A percentile compares a stretch with the other conserved stretches of the same genome.
Conservation (phyloP, 768 basidiomycete genomes). For the Trametes meyenii region DNA sequence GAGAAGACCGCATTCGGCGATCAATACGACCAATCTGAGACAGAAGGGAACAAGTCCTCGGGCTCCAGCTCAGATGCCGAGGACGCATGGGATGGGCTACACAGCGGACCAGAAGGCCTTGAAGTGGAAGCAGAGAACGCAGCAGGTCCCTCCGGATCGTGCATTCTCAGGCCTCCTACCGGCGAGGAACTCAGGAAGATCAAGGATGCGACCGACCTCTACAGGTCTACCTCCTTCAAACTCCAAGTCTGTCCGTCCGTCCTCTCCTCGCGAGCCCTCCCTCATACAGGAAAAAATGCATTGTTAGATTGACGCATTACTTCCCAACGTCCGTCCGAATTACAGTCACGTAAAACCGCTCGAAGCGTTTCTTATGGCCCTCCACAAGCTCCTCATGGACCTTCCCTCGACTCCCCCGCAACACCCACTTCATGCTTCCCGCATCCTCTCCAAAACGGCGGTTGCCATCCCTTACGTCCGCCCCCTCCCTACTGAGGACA, state of each 20-base stretch:
- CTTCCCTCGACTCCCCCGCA: slow-evolving; percentile 59
- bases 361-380: slow-evolving; percentile 65
- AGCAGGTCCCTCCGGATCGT: not conserved
- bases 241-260: slow-evolving; percentile 58
- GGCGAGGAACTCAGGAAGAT: slow-evolving; percentile 72
- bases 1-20: not conserved
- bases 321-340: slow-evolving; percentile 77
- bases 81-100: slow-evolving; percentile 16
- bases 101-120: slow-evolving; percentile 1
- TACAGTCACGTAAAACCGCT: slow-evolving; percentile 56
- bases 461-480: slow-evolving; percentile 69
- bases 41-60: slow-evolving; percentile 3
- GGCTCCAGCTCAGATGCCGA: not conserved
- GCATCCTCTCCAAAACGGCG: slow-evolving; percentile 52
- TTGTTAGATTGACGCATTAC: slow-evolving; percentile 72
- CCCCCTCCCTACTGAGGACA: slow-evolving; percentile 74
- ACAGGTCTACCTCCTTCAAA: slow-evolving; percentile 80
- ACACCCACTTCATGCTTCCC: slow-evolving; percentile 69
- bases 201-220: slow-evolving; percentile 75
- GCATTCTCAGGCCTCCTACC: slow-evolving; percentile 55
- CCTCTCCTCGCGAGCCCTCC: not conserved
- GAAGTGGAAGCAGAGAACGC: slow-evolving; percentile 3
- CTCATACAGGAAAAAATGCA: slow-evolving; percentile 14
- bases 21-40: not conserved
- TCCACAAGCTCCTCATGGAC: slow-evolving; percentile 66